Conservation (phyloP, 345 rosid species). For the Arabidopsis arenosa region DNA sequence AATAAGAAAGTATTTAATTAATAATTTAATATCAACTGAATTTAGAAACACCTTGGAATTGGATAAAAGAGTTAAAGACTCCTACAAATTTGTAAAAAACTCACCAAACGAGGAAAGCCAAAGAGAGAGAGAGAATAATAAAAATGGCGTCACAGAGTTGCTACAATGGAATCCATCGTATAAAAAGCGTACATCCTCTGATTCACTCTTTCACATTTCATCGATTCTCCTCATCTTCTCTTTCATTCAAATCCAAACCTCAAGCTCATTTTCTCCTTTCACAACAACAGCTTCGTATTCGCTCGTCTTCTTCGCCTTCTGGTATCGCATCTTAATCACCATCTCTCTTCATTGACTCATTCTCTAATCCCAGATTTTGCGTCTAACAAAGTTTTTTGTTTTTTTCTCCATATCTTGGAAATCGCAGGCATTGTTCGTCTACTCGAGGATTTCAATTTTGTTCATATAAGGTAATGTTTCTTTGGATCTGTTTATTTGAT, state of each 20-base stretch:
- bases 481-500: background rate
- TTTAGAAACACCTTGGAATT: background rate
- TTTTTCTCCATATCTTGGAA: constrained; percentile 50
- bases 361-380: constrained; percentile 12
- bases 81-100: constrained; percentile 26
- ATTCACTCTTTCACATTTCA: constrained; percentile 38
- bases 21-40: background rate
- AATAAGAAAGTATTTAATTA: background rate
- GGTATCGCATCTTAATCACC: constrained; percentile 19
- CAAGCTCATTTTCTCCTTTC: constrained; percentile 25
- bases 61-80: constrained; percentile 33
- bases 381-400: constrained; percentile 35
- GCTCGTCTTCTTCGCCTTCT: constrained; percentile 21
- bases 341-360: background rate
- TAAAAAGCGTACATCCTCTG: constrained; percentile 54
- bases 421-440: constrained; percentile 49
- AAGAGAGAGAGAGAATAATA: background rate
- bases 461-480: constrained; percentile 55
- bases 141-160: constrained; percentile 54
- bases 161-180: constrained; percentile 47
- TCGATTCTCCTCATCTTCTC: constrained; percentile 26
- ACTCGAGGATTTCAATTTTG: constrained; percentile 39
- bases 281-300: constrained; percentile 1
- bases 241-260: constrained; percentile 11
- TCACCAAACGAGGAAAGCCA: background rate